Evolutionary conservation across 2,329 filamentous ascomycete genomes (phyloP), one percentile per base, ranked within the genome.

Genomic region (Trichoderma simmonsii): DNA sequence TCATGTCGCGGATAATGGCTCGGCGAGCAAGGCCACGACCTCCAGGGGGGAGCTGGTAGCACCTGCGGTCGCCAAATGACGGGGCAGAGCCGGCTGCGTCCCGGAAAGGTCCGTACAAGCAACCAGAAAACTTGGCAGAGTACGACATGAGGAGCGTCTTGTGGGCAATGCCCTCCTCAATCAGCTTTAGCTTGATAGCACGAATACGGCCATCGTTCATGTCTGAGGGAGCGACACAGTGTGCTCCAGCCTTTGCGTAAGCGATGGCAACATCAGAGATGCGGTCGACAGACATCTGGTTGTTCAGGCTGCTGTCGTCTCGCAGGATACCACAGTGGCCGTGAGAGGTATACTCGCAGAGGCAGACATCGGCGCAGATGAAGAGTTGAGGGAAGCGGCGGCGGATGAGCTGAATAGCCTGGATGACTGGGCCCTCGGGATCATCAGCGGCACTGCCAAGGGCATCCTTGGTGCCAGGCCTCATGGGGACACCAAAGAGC

Each of bases 131-230:
- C 82, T 99, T 99, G 79, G 96, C 96, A 15, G 94, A 94, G 83
- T 99, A 99, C 5, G 94, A 97, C 96, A 99, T 98, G 73, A 99
- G 87, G 70, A 97, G 88, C 14, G 95, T 92, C 80, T 92, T 91
- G 85, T 99, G 96, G 7, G 95, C 92, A 77, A 98, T 93, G 69
- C 95, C 95, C 72, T 94, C 91, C 82, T 98, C 95, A 72, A 98
- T 98, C 74, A 99, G 86, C 86, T 98, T 98, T 69, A 98, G 88
- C 87, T 99, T 99, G 82, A 99, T 99, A 73, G 95, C 95, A 72
- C 95, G 93, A 78, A 99, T 97, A 75, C 96, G 92, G 32, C 96
- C 96, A 81, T 99, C 96, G 81, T 98, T 99, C 96, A 99, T 99
- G 82, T 99, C 96, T 1, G 94, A 97, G 2, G 96, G 96, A 0